phyloP scores from a whole-genome alignment of 768 basidiomycete genomes.

The Ephemerocybe angulata region DNA sequence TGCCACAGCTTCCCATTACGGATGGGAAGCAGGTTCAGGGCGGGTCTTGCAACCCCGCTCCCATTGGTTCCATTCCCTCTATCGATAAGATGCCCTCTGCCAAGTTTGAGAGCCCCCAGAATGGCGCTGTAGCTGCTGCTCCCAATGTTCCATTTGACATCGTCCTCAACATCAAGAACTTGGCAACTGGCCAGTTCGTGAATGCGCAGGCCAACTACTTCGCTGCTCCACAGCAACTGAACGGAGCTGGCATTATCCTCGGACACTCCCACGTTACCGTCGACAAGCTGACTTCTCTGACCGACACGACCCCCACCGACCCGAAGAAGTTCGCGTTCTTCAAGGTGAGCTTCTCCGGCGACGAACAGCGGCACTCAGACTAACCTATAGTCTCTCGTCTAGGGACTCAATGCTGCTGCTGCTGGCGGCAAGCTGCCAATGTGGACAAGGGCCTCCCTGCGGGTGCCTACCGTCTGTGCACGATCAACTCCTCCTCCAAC shows the following conservation, averaged over 20 bases:
- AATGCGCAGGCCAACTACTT: slow-evolving; percentile 53
- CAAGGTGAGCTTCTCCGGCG: slow-evolving; percentile 26
- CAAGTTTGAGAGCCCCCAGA: slow-evolving; percentile 47
- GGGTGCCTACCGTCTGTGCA: slow-evolving; percentile 51
- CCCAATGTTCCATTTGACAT: slow-evolving; percentile 51
- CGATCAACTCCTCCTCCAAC: slow-evolving; percentile 50
- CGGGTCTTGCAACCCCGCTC: slow-evolving; percentile 59
- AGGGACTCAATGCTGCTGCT: slow-evolving; percentile 38
- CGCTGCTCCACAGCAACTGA: slow-evolving; percentile 53
- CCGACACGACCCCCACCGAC: slow-evolving; percentile 44
- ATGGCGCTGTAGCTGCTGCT: slow-evolving; percentile 37
- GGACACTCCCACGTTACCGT: slow-evolving; percentile 61
- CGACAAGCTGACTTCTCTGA: slow-evolving; percentile 41
- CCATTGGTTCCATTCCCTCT: slow-evolving; percentile 55
- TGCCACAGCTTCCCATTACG: slow-evolving; percentile 48
- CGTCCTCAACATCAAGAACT: slow-evolving; percentile 41
- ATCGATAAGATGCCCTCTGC: slow-evolving; percentile 45
- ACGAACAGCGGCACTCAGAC: not conserved
- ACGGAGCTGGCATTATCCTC: slow-evolving; percentile 46
- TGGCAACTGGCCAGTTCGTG: slow-evolving; percentile 54
- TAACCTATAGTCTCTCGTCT: not conserved
- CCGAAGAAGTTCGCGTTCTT: slow-evolving; percentile 56
- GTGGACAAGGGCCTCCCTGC: slow-evolving; percentile 52
- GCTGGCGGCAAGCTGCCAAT: slow-evolving; percentile 37
- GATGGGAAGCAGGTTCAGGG: slow-evolving; percentile 50